These are phyloP conservation scores for Cryphonectria nitschkei DNA, from an alignment of 2,329 filamentous ascomycete genomes.

Conservation along the genomic window DNA sequence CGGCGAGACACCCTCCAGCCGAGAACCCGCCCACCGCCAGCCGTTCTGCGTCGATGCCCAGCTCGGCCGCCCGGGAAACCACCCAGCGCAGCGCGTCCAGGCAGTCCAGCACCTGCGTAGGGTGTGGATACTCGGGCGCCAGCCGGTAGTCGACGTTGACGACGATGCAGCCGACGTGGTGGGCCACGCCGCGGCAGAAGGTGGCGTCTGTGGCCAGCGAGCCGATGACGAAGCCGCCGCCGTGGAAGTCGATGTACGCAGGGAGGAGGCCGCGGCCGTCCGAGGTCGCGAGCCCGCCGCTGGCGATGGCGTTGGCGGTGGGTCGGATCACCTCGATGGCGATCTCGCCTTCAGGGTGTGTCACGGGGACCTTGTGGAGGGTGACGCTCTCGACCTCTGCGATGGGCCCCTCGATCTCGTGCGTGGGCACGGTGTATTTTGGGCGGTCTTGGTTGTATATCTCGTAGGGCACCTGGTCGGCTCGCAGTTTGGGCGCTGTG, in stretches of 20 bases:
- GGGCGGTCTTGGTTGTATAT: conserved; percentile 26
- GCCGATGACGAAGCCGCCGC: conserved; percentile 27
- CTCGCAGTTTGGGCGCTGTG: conserved; percentile 20
- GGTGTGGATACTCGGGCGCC: conserved; percentile 24
- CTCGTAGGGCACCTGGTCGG: conserved; percentile 27
- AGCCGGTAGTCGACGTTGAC: conserved; percentile 26
- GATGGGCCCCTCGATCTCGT: conserved; percentile 17
- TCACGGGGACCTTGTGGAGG: conserved; percentile 16
- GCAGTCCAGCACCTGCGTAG: conserved; percentile 22
- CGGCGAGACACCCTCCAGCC: conserved; percentile 24
- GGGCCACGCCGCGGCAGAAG: conserved; percentile 23
- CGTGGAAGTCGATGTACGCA: conserved; percentile 24
- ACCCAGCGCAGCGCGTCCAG: conserved; percentile 37
- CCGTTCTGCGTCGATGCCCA: conserved; percentile 20
- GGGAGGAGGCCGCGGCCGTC: conserved; percentile 18
- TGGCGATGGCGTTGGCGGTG: conserved; percentile 14
- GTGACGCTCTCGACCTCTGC: conserved; percentile 14
- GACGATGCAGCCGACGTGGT: conserved; percentile 24
- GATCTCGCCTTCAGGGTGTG: conserved; percentile 21
- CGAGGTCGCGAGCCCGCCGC: conserved; percentile 1
- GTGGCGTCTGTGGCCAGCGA: conserved; percentile 16
- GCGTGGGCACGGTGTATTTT: conserved; percentile 23
- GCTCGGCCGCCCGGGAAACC: conserved; percentile 31
- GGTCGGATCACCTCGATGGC: conserved; percentile 20
- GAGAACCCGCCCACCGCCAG: conserved; percentile 25